A percentile compares a stretch with the other conserved stretches of the same genome.
These are phyloP conservation scores for Saccharomyces pastorianus DNA, from an alignment of 1,139 yeast species.

Conservation along the genomic window DNA sequence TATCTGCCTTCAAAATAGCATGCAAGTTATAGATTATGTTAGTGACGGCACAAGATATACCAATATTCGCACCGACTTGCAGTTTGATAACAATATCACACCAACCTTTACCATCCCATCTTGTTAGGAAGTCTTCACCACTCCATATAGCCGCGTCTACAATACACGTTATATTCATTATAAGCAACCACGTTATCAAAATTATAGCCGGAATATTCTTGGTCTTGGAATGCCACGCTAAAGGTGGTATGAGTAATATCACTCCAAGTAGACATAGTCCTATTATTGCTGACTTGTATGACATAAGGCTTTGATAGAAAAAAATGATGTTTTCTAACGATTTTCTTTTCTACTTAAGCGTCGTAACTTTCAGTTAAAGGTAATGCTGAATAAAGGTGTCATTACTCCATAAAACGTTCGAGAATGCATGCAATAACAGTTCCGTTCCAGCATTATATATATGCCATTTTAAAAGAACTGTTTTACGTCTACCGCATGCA, in stretches of 20 bases:
- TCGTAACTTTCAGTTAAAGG: not conserved
- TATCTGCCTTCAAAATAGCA: slow-evolving; percentile 53
- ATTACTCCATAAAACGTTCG: not conserved
- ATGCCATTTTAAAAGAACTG: not conserved
- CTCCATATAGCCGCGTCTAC: slow-evolving; percentile 72
- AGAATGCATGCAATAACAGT: too few species aligned
- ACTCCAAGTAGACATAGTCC: slow-evolving; percentile 46
- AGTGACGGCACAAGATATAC: slow-evolving; percentile 62
- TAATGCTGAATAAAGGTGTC: not conserved
- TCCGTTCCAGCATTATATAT: not conserved
- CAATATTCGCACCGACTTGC: slow-evolving; percentile 56
- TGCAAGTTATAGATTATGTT: slow-evolving; percentile 66
- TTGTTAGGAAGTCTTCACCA: slow-evolving; percentile 36
- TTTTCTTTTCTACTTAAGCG: not conserved
- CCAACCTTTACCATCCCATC: slow-evolving; percentile 65
- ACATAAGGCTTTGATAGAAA: slow-evolving; percentile 19
- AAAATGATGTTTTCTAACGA: too few species aligned
- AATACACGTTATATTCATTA: slow-evolving; percentile 50
- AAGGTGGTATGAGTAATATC: slow-evolving; percentile 53
- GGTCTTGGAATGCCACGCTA: slow-evolving; percentile 58
- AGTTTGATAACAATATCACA: slow-evolving; percentile 69
- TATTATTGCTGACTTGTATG: slow-evolving; percentile 39
- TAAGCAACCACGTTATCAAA: slow-evolving; percentile 54
- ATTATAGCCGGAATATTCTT: slow-evolving; percentile 61
- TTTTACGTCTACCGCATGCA: not conserved